Evolutionary conservation across 1,139 yeast species (phyloP).

Genomic region (Suhomyces panamericanus): DNA sequence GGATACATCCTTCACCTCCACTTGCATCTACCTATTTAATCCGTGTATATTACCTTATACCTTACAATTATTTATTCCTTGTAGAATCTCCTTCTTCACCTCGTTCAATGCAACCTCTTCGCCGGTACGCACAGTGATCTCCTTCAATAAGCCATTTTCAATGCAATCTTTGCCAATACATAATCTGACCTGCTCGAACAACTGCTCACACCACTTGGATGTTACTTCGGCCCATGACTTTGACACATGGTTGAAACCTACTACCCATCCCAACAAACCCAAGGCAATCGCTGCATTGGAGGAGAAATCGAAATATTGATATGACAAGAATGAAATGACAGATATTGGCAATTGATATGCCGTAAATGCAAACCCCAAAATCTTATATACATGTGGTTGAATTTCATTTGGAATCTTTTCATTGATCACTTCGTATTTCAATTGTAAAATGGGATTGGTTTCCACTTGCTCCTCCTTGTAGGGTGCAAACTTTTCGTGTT

Average conservation of each 20-base stretch:
- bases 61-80: conserved; percentile 10
- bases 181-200: conserved; percentile 39
- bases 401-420: conserved; percentile 32
- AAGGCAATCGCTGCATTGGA: conserved; percentile 38
- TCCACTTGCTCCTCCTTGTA: conserved; percentile 1
- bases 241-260: conserved; percentile 47
- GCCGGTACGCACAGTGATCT: conserved; percentile 27
- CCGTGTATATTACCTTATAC: conserved; percentile 9
- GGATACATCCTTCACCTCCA: not conserved
- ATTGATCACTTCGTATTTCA: conserved; percentile 34
- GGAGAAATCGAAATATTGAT: conserved; percentile 37
- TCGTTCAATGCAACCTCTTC: conserved; percentile 23
- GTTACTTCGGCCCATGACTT: conserved; percentile 38
- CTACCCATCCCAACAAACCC: conserved; percentile 41
- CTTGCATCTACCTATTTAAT: conserved; percentile 8
- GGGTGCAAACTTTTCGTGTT: conserved; percentile 24
- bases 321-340: conserved; percentile 32
- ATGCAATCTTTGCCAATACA: conserved; percentile 40
- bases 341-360: conserved; percentile 45
- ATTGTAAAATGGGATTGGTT: conserved; percentile 33
- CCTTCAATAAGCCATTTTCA: conserved; percentile 40
- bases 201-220: conserved; percentile 28
- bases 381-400: conserved; percentile 40
- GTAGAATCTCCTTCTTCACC: conserved; percentile 22
- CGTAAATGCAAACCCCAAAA: conserved; percentile 33